Conservation (phyloP, 495 filamentous ascomycete species). For the Trichocladium antarcticum region DNA sequence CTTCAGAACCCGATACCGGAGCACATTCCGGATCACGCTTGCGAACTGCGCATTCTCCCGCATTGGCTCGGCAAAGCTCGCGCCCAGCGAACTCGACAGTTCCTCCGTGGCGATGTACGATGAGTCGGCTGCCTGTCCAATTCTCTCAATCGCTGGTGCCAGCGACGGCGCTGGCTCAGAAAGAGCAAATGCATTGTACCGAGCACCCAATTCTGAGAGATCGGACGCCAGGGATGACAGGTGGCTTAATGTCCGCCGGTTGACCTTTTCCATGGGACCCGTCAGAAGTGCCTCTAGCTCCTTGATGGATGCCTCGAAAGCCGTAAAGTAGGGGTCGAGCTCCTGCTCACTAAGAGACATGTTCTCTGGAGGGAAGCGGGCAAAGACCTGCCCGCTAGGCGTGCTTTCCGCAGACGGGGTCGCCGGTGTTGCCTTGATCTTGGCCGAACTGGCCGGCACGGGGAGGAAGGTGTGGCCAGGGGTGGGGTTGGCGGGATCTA, state of each 20-base stretch:
- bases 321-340: slow-evolving; percentile 87
- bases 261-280: slow-evolving; percentile 91
- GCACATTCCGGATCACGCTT: slow-evolving; percentile 76
- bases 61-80: slow-evolving; percentile 93
- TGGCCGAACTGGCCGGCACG: slow-evolving; percentile 71
- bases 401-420: slow-evolving; percentile 32
- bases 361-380: slow-evolving; percentile 72
- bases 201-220: slow-evolving; percentile 79
- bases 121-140: slow-evolving; percentile 88
- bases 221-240: slow-evolving; percentile 72
- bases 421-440: slow-evolving; percentile 54
- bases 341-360: slow-evolving; percentile 74
- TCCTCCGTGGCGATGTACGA: slow-evolving; percentile 96
- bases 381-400: slow-evolving; percentile 56
- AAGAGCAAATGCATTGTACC: slow-evolving; percentile 93
- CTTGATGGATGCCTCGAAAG: slow-evolving; percentile 76
- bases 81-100: slow-evolving; percentile 67
- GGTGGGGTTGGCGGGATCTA: slow-evolving; percentile 83
- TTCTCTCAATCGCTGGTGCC: slow-evolving; percentile 84
- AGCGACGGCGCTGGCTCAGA: slow-evolving; percentile 81
- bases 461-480: slow-evolving; percentile 84
- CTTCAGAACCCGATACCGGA: slow-evolving; percentile 83
- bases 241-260: slow-evolving; percentile 77
- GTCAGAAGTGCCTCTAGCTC: slow-evolving; percentile 78
- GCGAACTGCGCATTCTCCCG: slow-evolving; percentile 95